phyloP scores from a whole-genome alignment of 257 asterid genomes.

The Ilex asprella region DNA sequence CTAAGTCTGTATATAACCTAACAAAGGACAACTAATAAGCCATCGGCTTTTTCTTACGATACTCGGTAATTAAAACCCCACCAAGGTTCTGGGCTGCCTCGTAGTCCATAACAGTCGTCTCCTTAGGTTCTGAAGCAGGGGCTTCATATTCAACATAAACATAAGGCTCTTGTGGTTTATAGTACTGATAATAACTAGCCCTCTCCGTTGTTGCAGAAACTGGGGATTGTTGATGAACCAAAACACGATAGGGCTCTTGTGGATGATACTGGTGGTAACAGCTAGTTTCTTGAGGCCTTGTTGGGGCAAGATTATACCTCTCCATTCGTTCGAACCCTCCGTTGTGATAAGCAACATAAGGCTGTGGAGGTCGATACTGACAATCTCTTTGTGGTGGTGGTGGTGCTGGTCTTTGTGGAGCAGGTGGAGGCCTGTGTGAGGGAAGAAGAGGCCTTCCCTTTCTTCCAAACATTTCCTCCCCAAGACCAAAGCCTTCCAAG shows the following conservation, averaged over 20 bases:
- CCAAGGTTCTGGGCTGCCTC: too few relatives aligned
- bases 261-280: conserved; percentile 23
- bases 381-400: neutral
- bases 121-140: conserved; percentile 11
- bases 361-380: too few relatives aligned
- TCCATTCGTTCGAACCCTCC: too few relatives aligned
- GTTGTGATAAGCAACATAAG: too few relatives aligned
- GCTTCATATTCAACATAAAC: conserved; percentile 15
- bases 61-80: too few relatives aligned
- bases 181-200: conserved; percentile 21
- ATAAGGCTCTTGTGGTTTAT: conserved; percentile 11
- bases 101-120: neutral
- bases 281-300: too few relatives aligned
- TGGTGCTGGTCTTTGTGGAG: neutral
- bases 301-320: too few relatives aligned
- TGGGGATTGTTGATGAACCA: conserved; percentile 16
- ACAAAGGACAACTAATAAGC: too few relatives aligned
- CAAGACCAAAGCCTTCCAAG: conserved; percentile 20
- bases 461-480: conserved; percentile 11
- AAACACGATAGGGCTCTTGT: conserved; percentile 14
- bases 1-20: too few relatives aligned
- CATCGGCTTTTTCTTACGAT: too few relatives aligned
- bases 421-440: neutral
- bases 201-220: conserved; percentile 8
- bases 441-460: conserved; percentile 6